Percentiles rank a stretch among this genome's conserved stretches.
Conservation (phyloP, 495 filamentous ascomycete species). For the Monascus purpureus region DNA sequence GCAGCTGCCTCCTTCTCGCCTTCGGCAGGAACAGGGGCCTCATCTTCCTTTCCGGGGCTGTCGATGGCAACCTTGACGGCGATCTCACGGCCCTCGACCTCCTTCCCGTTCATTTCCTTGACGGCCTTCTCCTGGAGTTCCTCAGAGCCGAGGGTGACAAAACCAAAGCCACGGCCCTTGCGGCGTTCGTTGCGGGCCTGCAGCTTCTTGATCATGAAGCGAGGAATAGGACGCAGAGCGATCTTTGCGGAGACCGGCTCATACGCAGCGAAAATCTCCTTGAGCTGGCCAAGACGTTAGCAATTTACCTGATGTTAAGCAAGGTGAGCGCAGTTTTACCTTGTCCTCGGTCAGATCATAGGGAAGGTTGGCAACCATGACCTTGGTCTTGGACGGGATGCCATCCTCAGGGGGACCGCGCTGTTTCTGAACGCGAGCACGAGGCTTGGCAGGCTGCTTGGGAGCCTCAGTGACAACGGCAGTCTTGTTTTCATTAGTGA, state of each 20-base stretch:
- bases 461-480: constrained; percentile 33
- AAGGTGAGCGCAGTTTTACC: constrained; percentile 51
- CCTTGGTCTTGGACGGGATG: constrained; percentile 97
- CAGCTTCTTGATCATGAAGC: constrained; percentile 99
- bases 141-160: constrained; percentile 90
- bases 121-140: constrained; percentile 96
- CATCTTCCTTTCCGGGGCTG: constrained; percentile 90
- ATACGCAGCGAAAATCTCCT: constrained; percentile 88
- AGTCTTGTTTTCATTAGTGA: constrained; percentile 44
- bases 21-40: constrained; percentile 24
- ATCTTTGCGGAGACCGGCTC: constrained; percentile 90
- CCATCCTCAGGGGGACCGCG: constrained; percentile 95
- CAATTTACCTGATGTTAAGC: too few species aligned
- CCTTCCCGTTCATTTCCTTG: constrained; percentile 95
- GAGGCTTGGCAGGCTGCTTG: constrained; percentile 29
- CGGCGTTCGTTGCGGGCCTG: constrained; percentile 93
- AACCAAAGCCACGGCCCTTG: constrained; percentile 98
- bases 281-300: constrained; percentile 54
- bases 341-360: constrained; percentile 97
- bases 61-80: constrained; percentile 99
- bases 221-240: constrained; percentile 92
- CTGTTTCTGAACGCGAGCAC: constrained; percentile 42
- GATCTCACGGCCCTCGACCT: constrained; percentile 95
- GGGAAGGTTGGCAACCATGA: constrained; percentile 98
- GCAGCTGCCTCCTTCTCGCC: background rate